Evolutionary conservation across 83 land plant genomes (phyloP).

Genomic region (Picea engelmannii): DNA sequence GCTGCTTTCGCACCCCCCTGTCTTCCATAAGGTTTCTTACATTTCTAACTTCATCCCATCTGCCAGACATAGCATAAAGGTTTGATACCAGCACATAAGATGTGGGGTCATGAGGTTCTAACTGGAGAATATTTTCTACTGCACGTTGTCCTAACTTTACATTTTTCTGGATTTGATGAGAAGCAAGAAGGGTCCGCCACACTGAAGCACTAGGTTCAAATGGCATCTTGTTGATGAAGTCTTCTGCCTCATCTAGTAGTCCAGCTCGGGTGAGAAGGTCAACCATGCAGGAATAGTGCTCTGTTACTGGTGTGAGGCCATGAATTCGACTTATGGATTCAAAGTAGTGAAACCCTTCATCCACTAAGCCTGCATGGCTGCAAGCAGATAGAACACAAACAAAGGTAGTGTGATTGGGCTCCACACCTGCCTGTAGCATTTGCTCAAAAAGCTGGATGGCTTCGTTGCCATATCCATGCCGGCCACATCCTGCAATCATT

Average conservation of each 20-base stretch:
- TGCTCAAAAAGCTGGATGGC: conserved; percentile 25
- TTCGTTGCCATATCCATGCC: conserved; percentile 21
- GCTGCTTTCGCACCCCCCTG: background rate
- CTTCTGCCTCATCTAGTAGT: background rate
- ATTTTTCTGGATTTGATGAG: background rate
- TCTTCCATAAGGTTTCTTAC: background rate
- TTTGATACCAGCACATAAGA: background rate
- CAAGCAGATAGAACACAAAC: conserved; percentile 35
- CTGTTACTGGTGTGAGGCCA: background rate
- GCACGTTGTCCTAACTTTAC: background rate
- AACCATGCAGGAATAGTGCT: conserved; percentile 4
- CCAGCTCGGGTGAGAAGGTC: conserved; percentile 5
- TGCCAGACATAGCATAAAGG: background rate
- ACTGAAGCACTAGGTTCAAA: background rate
- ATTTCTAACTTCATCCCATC: background rate
- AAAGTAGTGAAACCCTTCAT: background rate
- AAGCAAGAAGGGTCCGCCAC: background rate
- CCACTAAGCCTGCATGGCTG: conserved; percentile 8
- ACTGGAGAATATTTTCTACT: background rate
- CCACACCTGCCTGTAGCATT: conserved; percentile 28
- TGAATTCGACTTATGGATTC: background rate
- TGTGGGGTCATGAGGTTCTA: background rate
- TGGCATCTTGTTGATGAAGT: background rate
- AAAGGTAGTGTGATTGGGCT: conserved; percentile 25
- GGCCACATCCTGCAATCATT: conserved; percentile 35